Percentiles rank a stretch among this genome's conserved stretches.
Evolutionary conservation across 2,329 filamentous ascomycete genomes (phyloP).

Genomic region (Massarina eburnea): DNA sequence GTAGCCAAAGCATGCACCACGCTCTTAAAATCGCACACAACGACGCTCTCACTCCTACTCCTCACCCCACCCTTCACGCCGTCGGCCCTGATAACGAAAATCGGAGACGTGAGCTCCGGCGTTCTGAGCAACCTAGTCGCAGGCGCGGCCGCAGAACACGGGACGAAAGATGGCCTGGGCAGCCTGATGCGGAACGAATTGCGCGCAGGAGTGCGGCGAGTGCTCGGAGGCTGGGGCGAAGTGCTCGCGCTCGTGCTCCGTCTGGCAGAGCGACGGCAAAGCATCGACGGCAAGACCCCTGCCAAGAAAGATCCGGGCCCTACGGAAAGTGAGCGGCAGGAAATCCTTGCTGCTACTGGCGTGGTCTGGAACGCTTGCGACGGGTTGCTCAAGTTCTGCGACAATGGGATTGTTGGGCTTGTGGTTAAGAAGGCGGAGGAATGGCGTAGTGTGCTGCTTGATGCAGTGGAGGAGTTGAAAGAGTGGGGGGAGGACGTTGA

Average conservation of each 20-base stretch:
- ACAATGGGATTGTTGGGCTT: slow-evolving; percentile 68
- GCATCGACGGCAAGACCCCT: slow-evolving; percentile 3
- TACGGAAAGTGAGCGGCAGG: slow-evolving; percentile 39
- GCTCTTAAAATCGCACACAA: slow-evolving; percentile 78
- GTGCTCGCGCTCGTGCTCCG: slow-evolving; percentile 63
- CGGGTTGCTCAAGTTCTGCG: slow-evolving; percentile 64
- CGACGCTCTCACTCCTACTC: slow-evolving; percentile 82
- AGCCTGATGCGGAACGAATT: slow-evolving; percentile 64
- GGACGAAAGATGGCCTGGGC: slow-evolving; percentile 24
- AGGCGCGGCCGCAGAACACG: slow-evolving; percentile 40
- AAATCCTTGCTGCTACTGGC: slow-evolving; percentile 66
- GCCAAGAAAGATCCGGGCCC: slow-evolving; percentile 20
- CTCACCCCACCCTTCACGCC: slow-evolving; percentile 87
- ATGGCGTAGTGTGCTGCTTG: slow-evolving; percentile 73
- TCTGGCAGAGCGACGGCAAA: slow-evolving; percentile 57
- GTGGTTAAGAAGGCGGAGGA: slow-evolving; percentile 72
- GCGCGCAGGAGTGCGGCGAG: slow-evolving; percentile 58
- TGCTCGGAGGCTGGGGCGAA: slow-evolving; percentile 63
- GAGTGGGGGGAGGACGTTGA: slow-evolving; percentile 80
- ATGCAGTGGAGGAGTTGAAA: slow-evolving; percentile 82
- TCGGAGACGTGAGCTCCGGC: slow-evolving; percentile 70
- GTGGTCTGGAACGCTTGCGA: slow-evolving; percentile 85
- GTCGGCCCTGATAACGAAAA: slow-evolving; percentile 68
- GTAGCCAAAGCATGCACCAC: slow-evolving; percentile 72
- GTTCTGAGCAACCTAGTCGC: slow-evolving; percentile 74